A percentile compares a stretch with the other conserved stretches of the same genome.
Conservation (phyloP, 2,329 filamentous ascomycete species). For the Botrytis elliptica region DNA sequence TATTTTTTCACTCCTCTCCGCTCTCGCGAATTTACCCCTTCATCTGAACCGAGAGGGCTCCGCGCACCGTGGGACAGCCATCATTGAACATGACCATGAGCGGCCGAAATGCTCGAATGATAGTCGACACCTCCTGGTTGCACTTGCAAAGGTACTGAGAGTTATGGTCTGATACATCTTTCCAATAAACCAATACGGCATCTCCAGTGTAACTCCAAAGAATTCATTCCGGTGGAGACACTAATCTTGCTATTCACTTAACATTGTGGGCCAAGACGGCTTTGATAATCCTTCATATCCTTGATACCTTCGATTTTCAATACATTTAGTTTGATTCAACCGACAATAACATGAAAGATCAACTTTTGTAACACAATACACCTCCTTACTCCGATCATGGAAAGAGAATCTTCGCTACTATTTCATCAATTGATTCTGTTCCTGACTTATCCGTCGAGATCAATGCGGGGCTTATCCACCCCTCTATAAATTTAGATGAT, state of each 20-base stretch:
- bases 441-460: conserved; percentile 16
- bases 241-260: background rate
- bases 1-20: background rate
- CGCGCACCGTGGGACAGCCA: background rate
- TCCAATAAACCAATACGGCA: background rate
- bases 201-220: background rate
- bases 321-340: background rate
- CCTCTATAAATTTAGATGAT: background rate
- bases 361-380: background rate
- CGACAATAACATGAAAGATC: background rate
- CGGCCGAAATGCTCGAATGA: background rate
- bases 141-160: background rate
- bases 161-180: background rate
- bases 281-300: background rate
- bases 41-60: background rate
- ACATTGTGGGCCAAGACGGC: background rate
- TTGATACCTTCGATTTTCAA: background rate
- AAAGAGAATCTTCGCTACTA: background rate
- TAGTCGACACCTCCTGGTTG: background rate
- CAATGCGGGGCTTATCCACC: background rate
- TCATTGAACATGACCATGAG: background rate
- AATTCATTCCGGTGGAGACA: background rate
- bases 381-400: conserved; percentile 3
- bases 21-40: background rate
- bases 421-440: background rate